These are phyloP conservation scores for Cadophora sp. DNA, from an alignment of 2,329 filamentous ascomycete genomes.

Conservation along the genomic window DNA sequence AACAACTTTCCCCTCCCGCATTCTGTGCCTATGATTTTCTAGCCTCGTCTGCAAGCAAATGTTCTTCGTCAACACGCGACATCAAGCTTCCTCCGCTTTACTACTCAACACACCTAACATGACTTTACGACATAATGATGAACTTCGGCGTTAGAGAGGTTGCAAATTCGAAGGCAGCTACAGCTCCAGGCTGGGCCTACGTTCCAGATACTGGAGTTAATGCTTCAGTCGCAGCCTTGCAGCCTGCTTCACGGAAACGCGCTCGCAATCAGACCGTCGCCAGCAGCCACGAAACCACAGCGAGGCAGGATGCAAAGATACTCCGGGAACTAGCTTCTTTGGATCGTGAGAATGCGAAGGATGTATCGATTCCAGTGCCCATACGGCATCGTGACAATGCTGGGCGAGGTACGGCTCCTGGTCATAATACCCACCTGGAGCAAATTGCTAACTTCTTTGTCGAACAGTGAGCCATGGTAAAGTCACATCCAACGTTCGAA, in stretches of 20 bases:
- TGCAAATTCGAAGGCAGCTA: slow-evolving; percentile 70
- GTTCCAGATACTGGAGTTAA: slow-evolving; percentile 76
- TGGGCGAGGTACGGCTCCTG: slow-evolving; percentile 45
- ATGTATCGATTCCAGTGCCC: slow-evolving; percentile 74
- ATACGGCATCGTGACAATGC: slow-evolving; percentile 56
- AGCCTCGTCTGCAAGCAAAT: slow-evolving; percentile 30
- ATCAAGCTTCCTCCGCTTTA: neutral
- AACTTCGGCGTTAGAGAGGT: slow-evolving; percentile 84
- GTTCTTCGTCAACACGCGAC: slow-evolving; percentile 17
- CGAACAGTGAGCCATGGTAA: slow-evolving; percentile 41
- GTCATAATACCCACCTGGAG: neutral
- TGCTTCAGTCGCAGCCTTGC: slow-evolving; percentile 57
- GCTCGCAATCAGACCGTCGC: slow-evolving; percentile 60
- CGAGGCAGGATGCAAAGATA: slow-evolving; percentile 83
- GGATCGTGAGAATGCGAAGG: slow-evolving; percentile 78
- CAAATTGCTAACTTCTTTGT: neutral
- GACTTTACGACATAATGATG: slow-evolving; percentile 53
- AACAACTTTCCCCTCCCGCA: neutral
- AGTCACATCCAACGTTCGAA: slow-evolving; percentile 63
- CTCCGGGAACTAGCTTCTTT: slow-evolving; percentile 83
- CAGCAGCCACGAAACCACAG: slow-evolving; percentile 71
- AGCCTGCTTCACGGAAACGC: slow-evolving; percentile 72
- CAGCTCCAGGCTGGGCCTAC: slow-evolving; percentile 90
- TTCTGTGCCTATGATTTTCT: neutral
- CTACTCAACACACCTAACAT: slow-evolving; percentile 20